Conservation (phyloP, 192 early-diverging fungal genomes). For the Pilaira anomala region DNA sequence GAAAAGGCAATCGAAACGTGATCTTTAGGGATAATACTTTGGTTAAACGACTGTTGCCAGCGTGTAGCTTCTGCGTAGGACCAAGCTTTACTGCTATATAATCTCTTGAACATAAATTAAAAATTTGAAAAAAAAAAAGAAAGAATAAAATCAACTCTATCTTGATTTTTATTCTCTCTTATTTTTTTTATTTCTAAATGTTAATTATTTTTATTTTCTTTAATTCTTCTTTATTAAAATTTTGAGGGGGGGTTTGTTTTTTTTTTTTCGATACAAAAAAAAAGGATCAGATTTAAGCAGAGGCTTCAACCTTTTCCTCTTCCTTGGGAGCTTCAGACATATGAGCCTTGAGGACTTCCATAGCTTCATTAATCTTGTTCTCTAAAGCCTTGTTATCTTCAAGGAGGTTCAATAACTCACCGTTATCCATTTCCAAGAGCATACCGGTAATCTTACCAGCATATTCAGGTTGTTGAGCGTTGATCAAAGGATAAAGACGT, state of each 20-base stretch:
- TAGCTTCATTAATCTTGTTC: conserved; percentile 83
- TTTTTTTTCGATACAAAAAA: too few relatives aligned
- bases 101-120: conserved; percentile 1
- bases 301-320: not conserved
- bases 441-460: conserved; percentile 99
- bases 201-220: too few relatives aligned
- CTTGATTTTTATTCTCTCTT: too few relatives aligned
- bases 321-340: conserved; percentile 11
- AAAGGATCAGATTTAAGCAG: too few relatives aligned
- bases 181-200: too few relatives aligned
- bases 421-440: conserved; percentile 96
- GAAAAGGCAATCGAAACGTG: conserved; percentile 57
- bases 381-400: conserved; percentile 77
- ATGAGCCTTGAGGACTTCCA: conserved; percentile 76
- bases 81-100: conserved; percentile 16
- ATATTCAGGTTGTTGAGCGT: conserved; percentile 59
- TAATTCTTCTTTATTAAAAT: too few relatives aligned
- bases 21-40: conserved; percentile 59
- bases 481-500: conserved; percentile 82
- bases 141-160: not conserved
- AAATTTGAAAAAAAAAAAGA: not conserved
- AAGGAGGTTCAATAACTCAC: conserved; percentile 86
- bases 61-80: conserved; percentile 34
- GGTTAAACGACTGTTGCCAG: conserved; percentile 49
- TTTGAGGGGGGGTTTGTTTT: too few relatives aligned